Conservation (phyloP, 1,284 basidiomycete species). For the Trichosporon sp. region DNA sequence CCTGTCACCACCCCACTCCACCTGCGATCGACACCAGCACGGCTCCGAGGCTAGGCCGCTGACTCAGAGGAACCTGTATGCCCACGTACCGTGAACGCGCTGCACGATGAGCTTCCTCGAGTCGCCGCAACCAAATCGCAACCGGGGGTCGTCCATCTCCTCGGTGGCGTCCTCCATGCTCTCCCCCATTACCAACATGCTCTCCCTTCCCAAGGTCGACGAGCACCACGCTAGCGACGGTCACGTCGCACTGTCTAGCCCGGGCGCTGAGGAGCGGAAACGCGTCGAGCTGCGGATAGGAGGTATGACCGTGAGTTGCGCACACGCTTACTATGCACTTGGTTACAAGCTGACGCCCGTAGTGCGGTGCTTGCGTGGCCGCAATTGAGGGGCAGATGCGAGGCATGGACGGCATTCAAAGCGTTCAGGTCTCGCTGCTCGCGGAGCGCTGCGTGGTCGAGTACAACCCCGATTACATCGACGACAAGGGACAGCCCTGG, state of each 20-base stretch:
- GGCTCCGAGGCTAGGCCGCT: not conserved
- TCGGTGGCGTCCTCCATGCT: constrained; percentile 11
- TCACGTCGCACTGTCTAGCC: constrained; percentile 14
- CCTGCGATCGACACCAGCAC: not conserved
- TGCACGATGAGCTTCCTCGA: not conserved
- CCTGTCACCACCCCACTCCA: not conserved
- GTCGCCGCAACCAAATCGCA: not conserved
- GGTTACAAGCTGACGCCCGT: constrained; percentile 6
- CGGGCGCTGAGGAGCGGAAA: constrained; percentile 14
- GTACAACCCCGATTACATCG: constrained; percentile 62
- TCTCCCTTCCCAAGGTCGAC: constrained; percentile 11
- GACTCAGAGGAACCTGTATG: not conserved
- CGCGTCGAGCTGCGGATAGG: constrained; percentile 48
- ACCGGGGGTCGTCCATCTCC: constrained; percentile 15
- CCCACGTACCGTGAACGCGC: not conserved
- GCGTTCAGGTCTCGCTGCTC: constrained; percentile 85
- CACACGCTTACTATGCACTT: not conserved
- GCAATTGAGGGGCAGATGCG: constrained; percentile 92
- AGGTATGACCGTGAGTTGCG: constrained; percentile 45
- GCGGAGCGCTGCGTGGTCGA: constrained; percentile 89
- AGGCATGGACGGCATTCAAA: constrained; percentile 75
- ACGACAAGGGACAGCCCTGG: constrained; percentile 56
- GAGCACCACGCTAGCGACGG: constrained; percentile 19
- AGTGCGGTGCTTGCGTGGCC: constrained; percentile 53
- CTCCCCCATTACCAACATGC: constrained; percentile 15